phyloP scores from a whole-genome alignment of 192 early-diverging fungal genomes.

The Blastocladiella britannica region DNA sequence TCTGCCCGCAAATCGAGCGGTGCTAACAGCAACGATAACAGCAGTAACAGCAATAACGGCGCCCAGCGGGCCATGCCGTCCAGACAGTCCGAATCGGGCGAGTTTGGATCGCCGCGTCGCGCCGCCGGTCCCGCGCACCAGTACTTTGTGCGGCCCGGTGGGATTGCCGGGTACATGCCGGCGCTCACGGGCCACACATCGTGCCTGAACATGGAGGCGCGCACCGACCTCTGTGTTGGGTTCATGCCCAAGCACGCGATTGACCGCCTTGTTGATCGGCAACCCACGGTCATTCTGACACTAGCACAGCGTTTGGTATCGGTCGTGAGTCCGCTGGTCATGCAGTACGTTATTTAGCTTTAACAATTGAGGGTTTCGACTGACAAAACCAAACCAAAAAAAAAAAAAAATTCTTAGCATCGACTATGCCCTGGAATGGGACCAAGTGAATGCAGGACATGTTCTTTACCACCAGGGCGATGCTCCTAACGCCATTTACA shows the following conservation, averaged over 20 bases:
- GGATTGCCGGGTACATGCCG: slow-evolving; percentile 77
- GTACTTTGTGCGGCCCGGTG: slow-evolving; percentile 65
- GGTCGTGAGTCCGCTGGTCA: slow-evolving; percentile 56
- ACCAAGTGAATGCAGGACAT: slow-evolving; percentile 79
- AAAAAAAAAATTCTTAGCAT: slow-evolving; percentile 27
- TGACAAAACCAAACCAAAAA: neutral
- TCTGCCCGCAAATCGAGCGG: too few relatives aligned
- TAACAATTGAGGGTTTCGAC: slow-evolving; percentile 15
- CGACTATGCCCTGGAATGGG: slow-evolving; percentile 82
- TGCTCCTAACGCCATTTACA: slow-evolving; percentile 66
- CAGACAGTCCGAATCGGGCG: too few relatives aligned
- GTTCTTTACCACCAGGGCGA: slow-evolving; percentile 76
- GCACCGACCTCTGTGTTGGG: slow-evolving; percentile 63
- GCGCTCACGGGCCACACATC: slow-evolving; percentile 79
- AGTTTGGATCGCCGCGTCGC: too few relatives aligned
- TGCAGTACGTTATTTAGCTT: slow-evolving; percentile 31
- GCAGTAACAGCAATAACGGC: too few relatives aligned
- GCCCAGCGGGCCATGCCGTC: too few relatives aligned
- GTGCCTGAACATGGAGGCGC: slow-evolving; percentile 62
- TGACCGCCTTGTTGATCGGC: slow-evolving; percentile 63
- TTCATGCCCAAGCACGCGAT: slow-evolving; percentile 63
- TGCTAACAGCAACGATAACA: too few relatives aligned
- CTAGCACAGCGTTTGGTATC: slow-evolving; percentile 70
- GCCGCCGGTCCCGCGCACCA: slow-evolving; percentile 15
- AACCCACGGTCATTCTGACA: slow-evolving; percentile 63